Conservation (phyloP, 768 basidiomycete genomes). For the Calocera cornea region DNA sequence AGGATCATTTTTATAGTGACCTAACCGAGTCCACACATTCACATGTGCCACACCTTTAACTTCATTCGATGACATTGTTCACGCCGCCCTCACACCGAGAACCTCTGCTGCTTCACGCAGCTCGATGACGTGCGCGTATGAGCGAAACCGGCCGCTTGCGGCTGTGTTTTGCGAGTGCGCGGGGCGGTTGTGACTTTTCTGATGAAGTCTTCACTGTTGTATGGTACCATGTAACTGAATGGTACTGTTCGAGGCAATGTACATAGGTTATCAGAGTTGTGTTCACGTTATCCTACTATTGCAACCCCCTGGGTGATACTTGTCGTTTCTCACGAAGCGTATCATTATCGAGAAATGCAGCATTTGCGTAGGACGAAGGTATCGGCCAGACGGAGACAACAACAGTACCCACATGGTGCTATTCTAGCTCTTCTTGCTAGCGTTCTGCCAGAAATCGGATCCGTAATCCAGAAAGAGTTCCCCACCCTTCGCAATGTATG, state of each 20-base stretch:
- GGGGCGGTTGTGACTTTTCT: conserved; percentile 3
- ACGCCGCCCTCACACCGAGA: conserved; percentile 4
- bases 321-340: too few relatives aligned
- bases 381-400: too few relatives aligned
- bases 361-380: too few relatives aligned
- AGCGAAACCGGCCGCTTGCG: conserved; percentile 2
- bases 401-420: too few relatives aligned
- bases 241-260: too few relatives aligned
- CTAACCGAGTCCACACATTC: conserved; percentile 3
- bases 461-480: neutral
- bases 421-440: too few relatives aligned
- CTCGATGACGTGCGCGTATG: neutral
- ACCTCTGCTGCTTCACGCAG: neutral
- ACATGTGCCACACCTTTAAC: conserved; percentile 4
- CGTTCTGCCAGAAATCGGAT: neutral
- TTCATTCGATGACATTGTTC: conserved; percentile 2
- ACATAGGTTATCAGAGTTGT: too few relatives aligned
- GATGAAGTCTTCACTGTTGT: neutral
- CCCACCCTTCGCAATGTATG: neutral
- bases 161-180: neutral
- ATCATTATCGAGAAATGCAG: too few relatives aligned
- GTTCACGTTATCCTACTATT: too few relatives aligned
- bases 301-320: too few relatives aligned
- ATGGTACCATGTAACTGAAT: too few relatives aligned
- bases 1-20: conserved; percentile 6